Evolutionary conservation across 2,329 filamentous ascomycete genomes (phyloP).

Genomic region (Ploettnerulaceae sp.): DNA sequence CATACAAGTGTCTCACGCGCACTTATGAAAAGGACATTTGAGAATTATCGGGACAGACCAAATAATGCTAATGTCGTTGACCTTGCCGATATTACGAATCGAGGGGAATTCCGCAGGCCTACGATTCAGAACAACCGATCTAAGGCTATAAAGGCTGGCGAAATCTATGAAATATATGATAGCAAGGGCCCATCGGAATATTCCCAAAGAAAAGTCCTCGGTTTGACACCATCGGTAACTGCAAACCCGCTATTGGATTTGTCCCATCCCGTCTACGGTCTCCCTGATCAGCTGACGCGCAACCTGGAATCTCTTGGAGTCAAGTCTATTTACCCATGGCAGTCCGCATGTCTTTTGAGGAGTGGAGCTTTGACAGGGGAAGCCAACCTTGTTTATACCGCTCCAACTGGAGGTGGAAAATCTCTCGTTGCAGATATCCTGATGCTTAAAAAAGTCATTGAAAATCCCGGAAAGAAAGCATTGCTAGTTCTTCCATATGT

Average conservation of each 20-base stretch:
- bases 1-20: constrained; percentile 22
- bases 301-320: constrained; percentile 67
- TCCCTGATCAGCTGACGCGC: constrained; percentile 54
- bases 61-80: neutral
- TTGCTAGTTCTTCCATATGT: constrained; percentile 73
- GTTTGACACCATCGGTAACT: constrained; percentile 49
- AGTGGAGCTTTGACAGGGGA: constrained; percentile 60
- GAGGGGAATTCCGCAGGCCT: constrained; percentile 20
- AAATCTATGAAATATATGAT: constrained; percentile 39
- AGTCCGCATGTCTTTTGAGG: constrained; percentile 66
- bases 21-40: constrained; percentile 25
- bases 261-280: constrained; percentile 56
- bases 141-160: constrained; percentile 39
- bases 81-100: constrained; percentile 16
- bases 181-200: constrained; percentile 43
- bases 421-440: constrained; percentile 68
- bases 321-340: constrained; percentile 71
- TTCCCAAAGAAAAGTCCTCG: constrained; percentile 49
- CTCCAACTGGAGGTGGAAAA: constrained; percentile 74
- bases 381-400: constrained; percentile 72
- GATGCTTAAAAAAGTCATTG: constrained; percentile 67
- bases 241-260: constrained; percentile 55
- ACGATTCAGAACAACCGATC: constrained; percentile 11
- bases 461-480: constrained; percentile 59
- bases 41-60: constrained; percentile 13